phyloP scores from a whole-genome alignment of 1,139 yeast species.

The Pichia sp. region DNA sequence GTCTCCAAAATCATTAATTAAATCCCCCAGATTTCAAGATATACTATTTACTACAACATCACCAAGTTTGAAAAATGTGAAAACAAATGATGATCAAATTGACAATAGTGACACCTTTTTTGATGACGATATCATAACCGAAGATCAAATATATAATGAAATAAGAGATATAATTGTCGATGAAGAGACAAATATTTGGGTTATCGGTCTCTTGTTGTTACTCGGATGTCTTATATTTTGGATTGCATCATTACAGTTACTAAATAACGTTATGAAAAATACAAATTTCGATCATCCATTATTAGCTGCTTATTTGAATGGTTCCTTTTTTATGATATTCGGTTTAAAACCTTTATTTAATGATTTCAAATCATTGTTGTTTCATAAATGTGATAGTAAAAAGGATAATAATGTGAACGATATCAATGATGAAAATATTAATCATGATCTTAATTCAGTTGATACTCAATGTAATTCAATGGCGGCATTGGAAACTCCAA shows the following conservation, averaged over 20 bases:
- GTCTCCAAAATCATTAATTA: conserved; percentile 21
- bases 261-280: conserved; percentile 43
- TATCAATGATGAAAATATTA: neutral
- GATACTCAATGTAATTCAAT: too few species aligned
- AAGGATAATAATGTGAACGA: too few species aligned
- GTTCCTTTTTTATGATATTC: conserved; percentile 40
- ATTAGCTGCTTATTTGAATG: conserved; percentile 41
- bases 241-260: conserved; percentile 45
- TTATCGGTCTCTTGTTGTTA: conserved; percentile 38
- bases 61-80: conserved; percentile 11
- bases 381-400: too few species aligned
- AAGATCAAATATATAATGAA: conserved; percentile 28
- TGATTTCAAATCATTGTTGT: neutral
- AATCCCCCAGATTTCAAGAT: conserved; percentile 15
- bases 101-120: neutral
- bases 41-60: conserved; percentile 14
- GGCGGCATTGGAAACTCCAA: conserved; percentile 21
- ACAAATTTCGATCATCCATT: conserved; percentile 44
- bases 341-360: conserved; percentile 20
- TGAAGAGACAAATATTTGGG: conserved; percentile 39
- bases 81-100: neutral
- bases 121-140: conserved; percentile 9
- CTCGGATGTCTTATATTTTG: conserved; percentile 40
- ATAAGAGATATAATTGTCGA: conserved; percentile 41
- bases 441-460: conserved; percentile 10